Percentiles rank a stretch among this genome's conserved stretches.
These are phyloP conservation scores for Ramalina intermedia DNA, from an alignment of 495 filamentous ascomycete genomes.

Conservation along the genomic window DNA sequence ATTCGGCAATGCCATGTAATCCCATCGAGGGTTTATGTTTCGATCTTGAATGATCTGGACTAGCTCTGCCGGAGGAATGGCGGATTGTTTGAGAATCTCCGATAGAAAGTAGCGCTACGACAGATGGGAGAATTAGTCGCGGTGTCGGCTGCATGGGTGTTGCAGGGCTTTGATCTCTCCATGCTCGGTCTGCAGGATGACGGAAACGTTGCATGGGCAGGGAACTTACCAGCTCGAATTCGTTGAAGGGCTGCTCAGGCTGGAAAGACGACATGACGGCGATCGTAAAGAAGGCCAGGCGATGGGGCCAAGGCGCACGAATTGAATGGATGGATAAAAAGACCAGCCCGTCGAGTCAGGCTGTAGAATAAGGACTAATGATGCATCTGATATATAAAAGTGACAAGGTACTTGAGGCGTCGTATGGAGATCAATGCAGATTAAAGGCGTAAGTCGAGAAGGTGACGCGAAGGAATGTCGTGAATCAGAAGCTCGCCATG, in stretches of 20 bases:
- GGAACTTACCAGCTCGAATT: conserved; percentile 43
- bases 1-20: conserved; percentile 41
- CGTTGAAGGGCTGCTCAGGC: conserved; percentile 37
- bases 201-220: not conserved
- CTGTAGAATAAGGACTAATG: no score
- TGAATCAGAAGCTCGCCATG: conserved; percentile 3
- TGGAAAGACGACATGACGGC: conserved; percentile 9
- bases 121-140: conserved; percentile 2
- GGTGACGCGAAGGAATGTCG: not conserved
- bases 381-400: no score
- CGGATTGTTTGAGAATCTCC: conserved; percentile 46
- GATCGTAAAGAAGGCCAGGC: not conserved
- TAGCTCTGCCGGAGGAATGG: conserved; percentile 34
- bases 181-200: not conserved
- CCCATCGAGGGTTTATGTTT: conserved; percentile 39
- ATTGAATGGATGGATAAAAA: no score
- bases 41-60: conserved; percentile 33
- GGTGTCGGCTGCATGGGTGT: not conserved
- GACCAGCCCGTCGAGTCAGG: no score
- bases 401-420: not conserved
- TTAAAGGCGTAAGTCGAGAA: not conserved
- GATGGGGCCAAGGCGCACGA: no score
- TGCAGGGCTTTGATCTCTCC: not conserved
- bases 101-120: conserved; percentile 37
- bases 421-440: not conserved